Base-by-base conservation (phyloP, 2,329 filamentous ascomycete species). In the Balansia obtecta region DNA sequence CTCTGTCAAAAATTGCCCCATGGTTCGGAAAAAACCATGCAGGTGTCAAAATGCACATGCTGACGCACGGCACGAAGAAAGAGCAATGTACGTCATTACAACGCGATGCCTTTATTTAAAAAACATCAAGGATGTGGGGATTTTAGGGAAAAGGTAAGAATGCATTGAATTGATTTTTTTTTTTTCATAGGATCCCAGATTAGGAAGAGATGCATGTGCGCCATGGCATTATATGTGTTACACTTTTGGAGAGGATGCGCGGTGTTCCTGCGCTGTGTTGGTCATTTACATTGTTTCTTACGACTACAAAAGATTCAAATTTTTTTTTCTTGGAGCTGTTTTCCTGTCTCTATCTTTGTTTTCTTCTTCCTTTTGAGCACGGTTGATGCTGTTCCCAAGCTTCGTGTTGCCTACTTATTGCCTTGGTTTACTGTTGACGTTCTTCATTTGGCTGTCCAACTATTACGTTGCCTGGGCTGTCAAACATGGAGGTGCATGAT, bases 271-370 rank as follows among this genome's bases (percentile, higher is more conserved):
- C 54, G 59, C 58, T 52, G 60, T 60, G 59, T 60, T 50, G 60
- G 65, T 60, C 67, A 69, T 68, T 68, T 73, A 74, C 68, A 65
- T 71, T 74, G 71, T 74, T 73, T 74, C 27, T 27, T 27, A 27
- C 8, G 74, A 74, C 74, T 67, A 71, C 61, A 67, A 71, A 68
- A 63, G 56, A 62, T 54, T 20, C 37, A 44, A 37, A 40, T 55
- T 60, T 62, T 64, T 62, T 58, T 50, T 22, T 22, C 45, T 18
- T 45, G 42, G 44, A 33, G 41, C 45, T 53, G 30, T 27, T 44
- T 50, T 49, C 30, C 18, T 44, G 46, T 51, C 51, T 39, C n/a
- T n/a, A n/a, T 50, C 50, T 56, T 18, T 16, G 13, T 32, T 32
- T 27, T 50, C 48, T 51, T 13, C 33, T 15, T 37, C 4, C 34